Evolutionary conservation across 768 basidiomycete genomes (phyloP).

Genomic region (Kwoniella mangroviensis): DNA sequence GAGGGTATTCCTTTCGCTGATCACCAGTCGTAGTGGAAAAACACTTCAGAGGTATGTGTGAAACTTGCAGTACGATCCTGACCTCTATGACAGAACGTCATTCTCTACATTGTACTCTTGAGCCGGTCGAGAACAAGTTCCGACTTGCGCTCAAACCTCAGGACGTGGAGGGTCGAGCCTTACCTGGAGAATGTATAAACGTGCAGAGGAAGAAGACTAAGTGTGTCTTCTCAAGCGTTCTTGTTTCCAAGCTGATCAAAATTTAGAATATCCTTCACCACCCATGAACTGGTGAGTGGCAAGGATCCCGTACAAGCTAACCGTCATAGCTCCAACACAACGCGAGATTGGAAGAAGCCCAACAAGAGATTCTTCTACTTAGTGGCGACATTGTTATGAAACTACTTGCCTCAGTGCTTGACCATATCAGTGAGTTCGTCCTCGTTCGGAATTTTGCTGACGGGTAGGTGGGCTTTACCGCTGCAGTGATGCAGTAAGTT

Average conservation of each 20-base stretch:
- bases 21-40: slow-evolving; percentile 3
- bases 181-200: slow-evolving; percentile 37
- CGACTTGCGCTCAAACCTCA: slow-evolving; percentile 26
- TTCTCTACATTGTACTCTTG: slow-evolving; percentile 31
- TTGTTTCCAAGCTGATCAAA: background rate
- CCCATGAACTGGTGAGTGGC: slow-evolving; percentile 73
- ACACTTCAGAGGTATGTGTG: background rate
- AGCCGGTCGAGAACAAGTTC: slow-evolving; percentile 33
- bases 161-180: slow-evolving; percentile 29
- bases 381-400: slow-evolving; percentile 84
- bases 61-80: background rate
- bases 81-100: slow-evolving; percentile 12
- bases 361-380: slow-evolving; percentile 85
- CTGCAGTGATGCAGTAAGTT: slow-evolving; percentile 80
- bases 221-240: slow-evolving; percentile 16
- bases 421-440: slow-evolving; percentile 66
- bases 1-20: background rate
- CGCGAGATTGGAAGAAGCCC: slow-evolving; percentile 82
- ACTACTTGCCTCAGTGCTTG: slow-evolving; percentile 71
- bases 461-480: slow-evolving; percentile 67
- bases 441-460: slow-evolving; percentile 1
- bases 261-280: slow-evolving; percentile 72
- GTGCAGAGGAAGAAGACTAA: slow-evolving; percentile 41
- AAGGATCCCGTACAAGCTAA: slow-evolving; percentile 1
- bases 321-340: slow-evolving; percentile 77